Percentiles rank a stretch among this genome's conserved stretches.
Evolutionary conservation across 768 basidiomycete genomes (phyloP).

Genomic region (Pulveroboletus sp.): DNA sequence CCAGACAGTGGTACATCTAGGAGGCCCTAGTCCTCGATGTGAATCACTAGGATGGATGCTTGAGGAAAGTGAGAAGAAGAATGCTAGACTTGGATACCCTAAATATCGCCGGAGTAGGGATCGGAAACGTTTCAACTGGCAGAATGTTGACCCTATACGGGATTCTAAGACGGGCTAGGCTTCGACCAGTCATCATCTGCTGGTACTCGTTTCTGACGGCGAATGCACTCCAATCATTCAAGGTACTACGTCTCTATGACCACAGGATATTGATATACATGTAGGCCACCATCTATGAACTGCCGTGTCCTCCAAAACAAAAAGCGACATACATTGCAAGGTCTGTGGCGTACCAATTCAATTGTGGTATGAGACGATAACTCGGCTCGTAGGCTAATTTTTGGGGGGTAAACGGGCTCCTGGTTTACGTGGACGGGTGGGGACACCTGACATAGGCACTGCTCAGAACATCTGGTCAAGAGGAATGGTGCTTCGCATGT

Average conservation of each 20-base stretch:
- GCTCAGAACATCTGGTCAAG: conserved; percentile 39
- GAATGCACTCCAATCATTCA: background rate
- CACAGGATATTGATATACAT: background rate
- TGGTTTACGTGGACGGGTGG: background rate
- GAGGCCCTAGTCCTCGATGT: background rate
- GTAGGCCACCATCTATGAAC: background rate
- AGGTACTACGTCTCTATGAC: background rate
- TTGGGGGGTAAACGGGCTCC: background rate
- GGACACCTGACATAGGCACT: conserved; percentile 8
- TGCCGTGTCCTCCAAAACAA: background rate
- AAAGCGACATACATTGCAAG: background rate
- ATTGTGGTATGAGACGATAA: background rate
- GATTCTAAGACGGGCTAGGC: too few relatives aligned
- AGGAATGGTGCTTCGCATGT: conserved; percentile 53
- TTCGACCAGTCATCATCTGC: too few relatives aligned
- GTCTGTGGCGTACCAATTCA: background rate
- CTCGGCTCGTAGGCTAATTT: background rate
- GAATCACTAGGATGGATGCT: background rate
- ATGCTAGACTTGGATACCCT: background rate
- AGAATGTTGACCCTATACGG: background rate
- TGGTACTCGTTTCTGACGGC: background rate
- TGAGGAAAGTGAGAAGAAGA: background rate
- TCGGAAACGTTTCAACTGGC: too few relatives aligned
- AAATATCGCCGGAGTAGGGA: background rate
- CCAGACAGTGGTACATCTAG: too few relatives aligned